Conservation (phyloP, 2,329 filamentous ascomycete species). For the Alternaria brassicicola region DNA sequence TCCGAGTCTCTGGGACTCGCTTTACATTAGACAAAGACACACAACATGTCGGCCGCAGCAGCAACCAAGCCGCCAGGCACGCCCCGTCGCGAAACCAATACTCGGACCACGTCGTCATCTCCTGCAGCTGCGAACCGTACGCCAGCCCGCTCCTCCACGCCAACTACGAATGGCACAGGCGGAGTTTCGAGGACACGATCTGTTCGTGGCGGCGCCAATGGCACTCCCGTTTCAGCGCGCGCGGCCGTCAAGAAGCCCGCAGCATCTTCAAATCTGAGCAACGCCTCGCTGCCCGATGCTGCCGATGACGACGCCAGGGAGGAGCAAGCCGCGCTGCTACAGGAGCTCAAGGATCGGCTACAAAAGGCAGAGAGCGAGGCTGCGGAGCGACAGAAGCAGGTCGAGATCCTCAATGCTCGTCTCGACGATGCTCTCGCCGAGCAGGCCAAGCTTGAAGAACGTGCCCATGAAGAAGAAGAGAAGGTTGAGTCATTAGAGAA, state of each 20-base stretch:
- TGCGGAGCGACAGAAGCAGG: constrained; percentile 82
- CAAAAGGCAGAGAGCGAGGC: constrained; percentile 78
- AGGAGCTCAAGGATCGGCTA: constrained; percentile 83
- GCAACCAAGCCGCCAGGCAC: constrained; percentile 47
- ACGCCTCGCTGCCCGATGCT: constrained; percentile 45
- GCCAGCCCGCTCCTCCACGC: constrained; percentile 37
- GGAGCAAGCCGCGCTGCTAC: constrained; percentile 77
- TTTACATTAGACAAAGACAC: constrained; percentile 10
- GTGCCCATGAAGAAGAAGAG: constrained; percentile 83
- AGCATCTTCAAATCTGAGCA: constrained; percentile 42
- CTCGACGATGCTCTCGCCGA: constrained; percentile 85
- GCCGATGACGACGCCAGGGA: constrained; percentile 72
- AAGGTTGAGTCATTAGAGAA: constrained; percentile 79
- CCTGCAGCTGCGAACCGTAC: constrained; percentile 43
- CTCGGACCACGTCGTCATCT: constrained; percentile 34
- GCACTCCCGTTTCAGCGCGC: constrained; percentile 49
- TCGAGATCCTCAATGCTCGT: constrained; percentile 81
- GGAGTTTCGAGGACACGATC: constrained; percentile 42
- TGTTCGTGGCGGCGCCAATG: constrained; percentile 38
- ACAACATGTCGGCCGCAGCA: constrained; percentile 44
- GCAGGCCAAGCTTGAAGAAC: constrained; percentile 86
- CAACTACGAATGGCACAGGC: constrained; percentile 38
- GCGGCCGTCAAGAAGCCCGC: constrained; percentile 47
- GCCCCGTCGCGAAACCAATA: constrained; percentile 30
- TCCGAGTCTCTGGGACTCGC: constrained; percentile 12